Evolutionary conservation across 2,329 filamentous ascomycete genomes (phyloP).

Genomic region (Nemania bipapillata): DNA sequence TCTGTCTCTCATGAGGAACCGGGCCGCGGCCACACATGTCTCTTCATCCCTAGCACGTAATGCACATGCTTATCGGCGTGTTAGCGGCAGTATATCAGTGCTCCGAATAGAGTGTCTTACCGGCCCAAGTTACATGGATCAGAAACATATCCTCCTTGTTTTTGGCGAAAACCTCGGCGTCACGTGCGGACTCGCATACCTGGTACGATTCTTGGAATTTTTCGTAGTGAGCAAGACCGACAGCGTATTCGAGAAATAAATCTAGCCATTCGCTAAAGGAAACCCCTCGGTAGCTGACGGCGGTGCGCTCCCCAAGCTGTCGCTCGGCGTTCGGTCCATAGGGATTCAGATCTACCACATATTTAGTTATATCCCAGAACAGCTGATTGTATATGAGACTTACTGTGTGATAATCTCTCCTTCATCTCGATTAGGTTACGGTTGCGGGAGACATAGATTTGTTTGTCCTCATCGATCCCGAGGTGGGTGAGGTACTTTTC

Average conservation of each 20-base stretch:
- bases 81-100: slow-evolving; percentile 30
- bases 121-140: slow-evolving; percentile 81
- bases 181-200: slow-evolving; percentile 78
- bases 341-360: slow-evolving; percentile 50
- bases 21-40: slow-evolving; percentile 75
- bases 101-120: slow-evolving; percentile 56
- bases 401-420: slow-evolving; percentile 65
- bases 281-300: slow-evolving; percentile 71
- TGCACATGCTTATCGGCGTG: slow-evolving; percentile 73
- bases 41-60: slow-evolving; percentile 83
- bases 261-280: slow-evolving; percentile 87
- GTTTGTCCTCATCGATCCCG: slow-evolving; percentile 56
- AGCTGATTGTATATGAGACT: slow-evolving; percentile 41
- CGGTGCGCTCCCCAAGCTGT: slow-evolving; percentile 45
- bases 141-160: slow-evolving; percentile 73
- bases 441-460: slow-evolving; percentile 48
- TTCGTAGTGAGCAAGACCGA: slow-evolving; percentile 75
- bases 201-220: slow-evolving; percentile 79
- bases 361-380: slow-evolving; percentile 34
- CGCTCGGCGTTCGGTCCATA: slow-evolving; percentile 49
- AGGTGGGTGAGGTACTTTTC: slow-evolving; percentile 72
- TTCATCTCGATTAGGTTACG: slow-evolving; percentile 66
- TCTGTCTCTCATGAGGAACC: slow-evolving; percentile 85
- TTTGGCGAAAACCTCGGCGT: slow-evolving; percentile 84
- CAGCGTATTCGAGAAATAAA: slow-evolving; percentile 86